Conservation (phyloP, 2,329 filamentous ascomycete genomes). For the Neocucurbitaria cava region DNA sequence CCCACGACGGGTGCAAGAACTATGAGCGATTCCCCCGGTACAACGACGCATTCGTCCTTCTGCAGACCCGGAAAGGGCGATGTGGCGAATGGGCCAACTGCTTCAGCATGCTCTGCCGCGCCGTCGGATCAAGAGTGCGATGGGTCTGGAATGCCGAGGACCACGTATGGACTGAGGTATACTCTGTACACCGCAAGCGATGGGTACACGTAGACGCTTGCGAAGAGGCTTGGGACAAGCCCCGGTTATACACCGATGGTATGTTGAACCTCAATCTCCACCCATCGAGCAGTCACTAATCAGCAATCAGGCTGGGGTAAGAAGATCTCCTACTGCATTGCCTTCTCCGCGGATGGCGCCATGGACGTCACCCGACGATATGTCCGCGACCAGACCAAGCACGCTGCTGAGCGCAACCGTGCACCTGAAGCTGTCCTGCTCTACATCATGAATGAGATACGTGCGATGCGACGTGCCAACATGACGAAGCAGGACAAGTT, state of each 20-base stretch:
- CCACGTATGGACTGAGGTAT: slow-evolving; percentile 97
- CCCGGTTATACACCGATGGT: slow-evolving; percentile 87
- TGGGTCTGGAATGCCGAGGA: slow-evolving; percentile 99
- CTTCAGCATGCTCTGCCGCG: slow-evolving; percentile 97
- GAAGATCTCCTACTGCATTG: slow-evolving; percentile 96
- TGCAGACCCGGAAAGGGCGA: slow-evolving; percentile 85
- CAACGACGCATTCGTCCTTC: slow-evolving; percentile 89
- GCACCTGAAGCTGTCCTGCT: slow-evolving; percentile 90
- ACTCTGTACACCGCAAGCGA: slow-evolving; percentile 88
- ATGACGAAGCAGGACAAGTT: slow-evolving; percentile 87
- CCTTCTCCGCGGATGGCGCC: slow-evolving; percentile 88
- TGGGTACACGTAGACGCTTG: slow-evolving; percentile 98
- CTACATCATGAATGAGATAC: slow-evolving; percentile 92
- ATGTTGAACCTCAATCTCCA: slow-evolving; percentile 37
- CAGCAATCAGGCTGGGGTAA: slow-evolving; percentile 76
- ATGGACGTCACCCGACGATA: slow-evolving; percentile 73
- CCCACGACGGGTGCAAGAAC: slow-evolving; percentile 73
- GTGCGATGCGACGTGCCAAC: slow-evolving; percentile 80
- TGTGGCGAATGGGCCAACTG: slow-evolving; percentile 98
- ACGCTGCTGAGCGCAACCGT: slow-evolving; percentile 76
- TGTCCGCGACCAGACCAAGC: slow-evolving; percentile 71
- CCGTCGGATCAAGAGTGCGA: slow-evolving; percentile 85
- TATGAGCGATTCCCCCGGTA: slow-evolving; percentile 93
- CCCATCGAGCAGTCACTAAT: slow-evolving; percentile 14
- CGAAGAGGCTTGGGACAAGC: slow-evolving; percentile 95